These are phyloP conservation scores for Rubia occidens DNA, from an alignment of 305 asterid species.

Conservation along the genomic window DNA sequence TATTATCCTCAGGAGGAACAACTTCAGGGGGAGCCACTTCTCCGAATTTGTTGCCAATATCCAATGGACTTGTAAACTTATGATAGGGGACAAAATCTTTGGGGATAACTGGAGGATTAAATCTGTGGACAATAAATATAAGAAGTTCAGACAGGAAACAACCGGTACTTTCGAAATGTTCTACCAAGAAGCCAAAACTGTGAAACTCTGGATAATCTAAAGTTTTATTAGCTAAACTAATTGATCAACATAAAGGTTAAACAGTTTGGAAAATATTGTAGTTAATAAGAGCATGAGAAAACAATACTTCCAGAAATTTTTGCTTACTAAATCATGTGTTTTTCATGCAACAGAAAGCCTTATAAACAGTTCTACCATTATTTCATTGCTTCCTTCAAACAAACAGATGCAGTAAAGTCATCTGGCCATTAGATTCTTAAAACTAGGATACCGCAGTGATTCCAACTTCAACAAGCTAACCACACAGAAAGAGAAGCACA, in stretches of 20 bases:
- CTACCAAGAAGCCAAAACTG: conserved; percentile 1
- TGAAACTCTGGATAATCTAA: background rate
- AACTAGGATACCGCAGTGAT: background rate
- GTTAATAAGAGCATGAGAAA: background rate
- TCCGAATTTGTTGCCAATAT: conserved; percentile 32
- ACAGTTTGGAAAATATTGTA: background rate
- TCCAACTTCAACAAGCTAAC: background rate
- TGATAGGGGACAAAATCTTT: conserved; percentile 68
- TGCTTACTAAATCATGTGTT: background rate
- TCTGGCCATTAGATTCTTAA: background rate
- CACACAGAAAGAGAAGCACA: background rate
- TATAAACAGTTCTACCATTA: background rate
- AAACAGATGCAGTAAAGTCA: conserved; percentile 3
- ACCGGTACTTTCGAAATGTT: background rate
- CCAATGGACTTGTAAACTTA: conserved; percentile 55
- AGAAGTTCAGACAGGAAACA: conserved; percentile 1
- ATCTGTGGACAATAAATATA: conserved; percentile 33
- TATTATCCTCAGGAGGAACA: conserved; percentile 71
- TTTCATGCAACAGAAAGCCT: background rate
- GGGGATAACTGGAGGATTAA: conserved; percentile 74
- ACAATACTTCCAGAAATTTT: background rate
- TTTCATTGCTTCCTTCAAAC: background rate
- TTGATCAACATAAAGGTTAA: background rate
- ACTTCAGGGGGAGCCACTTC: conserved; percentile 58
- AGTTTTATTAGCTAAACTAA: background rate